Evolutionary conservation across 2,329 filamentous ascomycete genomes (phyloP).

Genomic region (Colletotrichum filicis): DNA sequence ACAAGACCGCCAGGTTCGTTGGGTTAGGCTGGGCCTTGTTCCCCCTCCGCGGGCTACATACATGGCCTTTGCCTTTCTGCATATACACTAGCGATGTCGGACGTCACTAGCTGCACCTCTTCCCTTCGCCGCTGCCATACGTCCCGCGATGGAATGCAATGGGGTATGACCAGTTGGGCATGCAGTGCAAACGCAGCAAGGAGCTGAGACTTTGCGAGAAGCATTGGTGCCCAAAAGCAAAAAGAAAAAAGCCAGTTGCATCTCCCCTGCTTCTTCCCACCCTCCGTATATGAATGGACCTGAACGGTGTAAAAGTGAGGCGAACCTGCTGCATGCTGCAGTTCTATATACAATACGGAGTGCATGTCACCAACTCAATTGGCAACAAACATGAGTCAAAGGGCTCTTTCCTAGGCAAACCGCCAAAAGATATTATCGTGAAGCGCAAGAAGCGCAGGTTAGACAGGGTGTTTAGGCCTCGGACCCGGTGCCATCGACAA

Average conservation of each 20-base stretch:
- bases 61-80: not conserved
- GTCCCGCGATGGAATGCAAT: conserved; percentile 2
- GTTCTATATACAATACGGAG: conserved; percentile 10
- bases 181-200: not conserved
- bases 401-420: not conserved
- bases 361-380: not conserved
- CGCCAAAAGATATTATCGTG: conserved; percentile 10
- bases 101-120: conserved; percentile 31
- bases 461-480: not conserved
- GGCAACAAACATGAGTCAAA: conserved; percentile 11
- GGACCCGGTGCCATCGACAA: not conserved
- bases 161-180: not conserved
- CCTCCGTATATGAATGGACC: not conserved
- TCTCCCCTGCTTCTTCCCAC: not conserved
- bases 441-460: conserved; percentile 25
- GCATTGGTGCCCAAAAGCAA: conserved; percentile 33
- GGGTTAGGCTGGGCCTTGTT: not conserved
- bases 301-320: conserved; percentile 26
- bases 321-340: conserved; percentile 25
- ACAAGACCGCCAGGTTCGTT: not conserved
- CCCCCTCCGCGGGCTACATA: not conserved
- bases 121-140: not conserved
- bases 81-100: conserved; percentile 27
- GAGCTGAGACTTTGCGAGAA: conserved; percentile 1
- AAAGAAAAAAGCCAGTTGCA: not conserved